Conservation (phyloP, 2,329 filamentous ascomycete genomes). For the Dothideomycetes sp. region DNA sequence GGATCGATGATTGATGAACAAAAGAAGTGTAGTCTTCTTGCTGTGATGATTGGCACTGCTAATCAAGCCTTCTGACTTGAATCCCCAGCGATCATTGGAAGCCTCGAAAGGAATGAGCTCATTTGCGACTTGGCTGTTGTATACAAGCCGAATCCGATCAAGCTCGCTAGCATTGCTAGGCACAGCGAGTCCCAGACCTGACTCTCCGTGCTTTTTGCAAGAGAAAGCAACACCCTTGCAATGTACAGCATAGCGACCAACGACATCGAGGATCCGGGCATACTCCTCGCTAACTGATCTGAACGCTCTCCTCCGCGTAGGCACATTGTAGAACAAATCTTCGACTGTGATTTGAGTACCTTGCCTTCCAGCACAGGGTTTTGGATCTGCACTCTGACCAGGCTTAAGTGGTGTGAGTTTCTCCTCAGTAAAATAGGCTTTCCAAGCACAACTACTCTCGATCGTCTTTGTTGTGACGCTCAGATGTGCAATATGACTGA, state of each 20-base stretch:
- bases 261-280: slow-evolving; percentile 92
- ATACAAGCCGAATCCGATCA: slow-evolving; percentile 83
- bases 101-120: slow-evolving; percentile 71
- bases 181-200: slow-evolving; percentile 70
- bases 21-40: slow-evolving; percentile 74
- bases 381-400: slow-evolving; percentile 76
- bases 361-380: slow-evolving; percentile 71
- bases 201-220: slow-evolving; percentile 91
- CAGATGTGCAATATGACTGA: slow-evolving; percentile 95
- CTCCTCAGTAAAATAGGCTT: slow-evolving; percentile 76
- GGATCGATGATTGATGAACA: slow-evolving; percentile 94
- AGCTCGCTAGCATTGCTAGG: slow-evolving; percentile 59
- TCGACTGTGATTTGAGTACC: slow-evolving; percentile 96
- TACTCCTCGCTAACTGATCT: slow-evolving; percentile 89
- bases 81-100: slow-evolving; percentile 68
- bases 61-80: slow-evolving; percentile 67
- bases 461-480: slow-evolving; percentile 90
- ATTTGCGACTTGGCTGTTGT: slow-evolving; percentile 74
- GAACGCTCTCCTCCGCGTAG: slow-evolving; percentile 78
- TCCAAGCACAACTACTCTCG: slow-evolving; percentile 79
- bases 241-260: slow-evolving; percentile 87
- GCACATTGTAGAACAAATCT: slow-evolving; percentile 94
- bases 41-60: slow-evolving; percentile 93
- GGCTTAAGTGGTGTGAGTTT: slow-evolving; percentile 74
- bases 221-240: slow-evolving; percentile 86